Base-by-base conservation (phyloP, 495 filamentous ascomycete species). In the Neurospora tetrasperma region DNA sequence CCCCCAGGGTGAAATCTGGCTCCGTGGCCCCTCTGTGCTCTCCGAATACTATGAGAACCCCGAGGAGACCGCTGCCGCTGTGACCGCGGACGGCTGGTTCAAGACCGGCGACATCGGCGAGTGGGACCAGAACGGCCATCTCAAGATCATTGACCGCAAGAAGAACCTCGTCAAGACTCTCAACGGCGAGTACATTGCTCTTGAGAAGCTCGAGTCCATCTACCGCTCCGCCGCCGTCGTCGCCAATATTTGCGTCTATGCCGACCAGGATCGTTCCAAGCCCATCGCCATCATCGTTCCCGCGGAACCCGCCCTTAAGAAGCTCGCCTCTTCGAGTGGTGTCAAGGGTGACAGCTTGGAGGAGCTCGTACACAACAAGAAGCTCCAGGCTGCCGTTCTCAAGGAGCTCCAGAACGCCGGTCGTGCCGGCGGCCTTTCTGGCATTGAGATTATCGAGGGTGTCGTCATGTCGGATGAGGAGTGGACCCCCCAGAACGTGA, bases 131-230 rank as follows among this genome's bases (percentile, higher is more conserved):
- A 88, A 90, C 78, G 94, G 94, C 73, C 90, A 97, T 78, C 84
- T 98, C 70, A 89, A 86, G 77, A 92, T 98, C 81, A 97, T 98
- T 77, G 94, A 98, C 82, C 92, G 94, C 78, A 98, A 97, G 92
- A 98, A 98, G 91, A 98, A 98, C 81, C 82, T 98, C 74, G 91
- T 97, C 81, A 98, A 98, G 90, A 99, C 94, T 3, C 86, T 92
- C 72, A 93, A 94, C 79, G 96, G 96, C 78, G 96, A 99, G 85
- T 99, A 99, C 83, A 97, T 99, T 79, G 96, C 96, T 42, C 88
- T 99, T 23, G 96, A 99, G 89, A 99, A 99, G 88, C 92, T 99
- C 70, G 96, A 99, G 84, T 94, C 94, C 5, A 86, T 97, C 74
- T 99, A 99, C 84, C 93, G 96, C 72, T 90, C 94, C 42, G 88